These are phyloP conservation scores for Nidula microcarpa DNA, from an alignment of 768 basidiomycete species.

Conservation along the genomic window DNA sequence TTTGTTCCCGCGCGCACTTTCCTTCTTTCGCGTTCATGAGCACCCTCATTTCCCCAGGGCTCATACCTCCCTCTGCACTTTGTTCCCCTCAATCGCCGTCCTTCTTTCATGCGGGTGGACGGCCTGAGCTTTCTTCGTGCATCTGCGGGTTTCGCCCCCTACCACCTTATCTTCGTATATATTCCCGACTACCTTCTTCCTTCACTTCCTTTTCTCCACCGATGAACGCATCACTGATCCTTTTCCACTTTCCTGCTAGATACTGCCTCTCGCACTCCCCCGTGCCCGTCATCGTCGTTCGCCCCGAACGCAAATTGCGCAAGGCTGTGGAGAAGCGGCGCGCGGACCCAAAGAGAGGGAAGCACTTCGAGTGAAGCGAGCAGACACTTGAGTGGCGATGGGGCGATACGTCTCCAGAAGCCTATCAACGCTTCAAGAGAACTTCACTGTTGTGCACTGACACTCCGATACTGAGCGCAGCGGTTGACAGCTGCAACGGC, in stretches of 20 bases:
- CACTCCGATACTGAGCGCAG: too few species aligned
- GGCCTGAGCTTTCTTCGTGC: too few species aligned
- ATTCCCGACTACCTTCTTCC: not conserved
- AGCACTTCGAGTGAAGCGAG: conserved; percentile 55
- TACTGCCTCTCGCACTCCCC: conserved; percentile 90
- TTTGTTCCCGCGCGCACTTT: too few species aligned
- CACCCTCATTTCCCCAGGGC: too few species aligned
- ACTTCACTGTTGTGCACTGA: too few species aligned
- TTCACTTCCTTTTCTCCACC: not conserved
- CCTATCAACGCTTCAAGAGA: too few species aligned
- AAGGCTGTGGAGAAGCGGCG: conserved; percentile 84
- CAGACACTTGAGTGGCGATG: not conserved
- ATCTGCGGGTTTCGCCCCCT: too few species aligned
- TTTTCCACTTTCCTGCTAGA: conserved; percentile 24
- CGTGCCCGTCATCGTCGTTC: conserved; percentile 94
- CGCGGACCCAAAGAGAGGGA: conserved; percentile 85
- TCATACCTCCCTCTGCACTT: too few species aligned
- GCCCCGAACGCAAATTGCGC: conserved; percentile 82
- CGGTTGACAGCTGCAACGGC: too few species aligned
- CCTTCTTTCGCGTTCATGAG: too few species aligned
- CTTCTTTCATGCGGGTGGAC: conserved; percentile 1
- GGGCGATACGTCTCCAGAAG: not conserved
- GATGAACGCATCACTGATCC: not conserved
- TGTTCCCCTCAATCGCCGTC: not conserved
- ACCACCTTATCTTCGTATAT: not conserved